Base-by-base conservation (phyloP, 2,329 filamentous ascomycete species). In the Nemania sp. region DNA sequence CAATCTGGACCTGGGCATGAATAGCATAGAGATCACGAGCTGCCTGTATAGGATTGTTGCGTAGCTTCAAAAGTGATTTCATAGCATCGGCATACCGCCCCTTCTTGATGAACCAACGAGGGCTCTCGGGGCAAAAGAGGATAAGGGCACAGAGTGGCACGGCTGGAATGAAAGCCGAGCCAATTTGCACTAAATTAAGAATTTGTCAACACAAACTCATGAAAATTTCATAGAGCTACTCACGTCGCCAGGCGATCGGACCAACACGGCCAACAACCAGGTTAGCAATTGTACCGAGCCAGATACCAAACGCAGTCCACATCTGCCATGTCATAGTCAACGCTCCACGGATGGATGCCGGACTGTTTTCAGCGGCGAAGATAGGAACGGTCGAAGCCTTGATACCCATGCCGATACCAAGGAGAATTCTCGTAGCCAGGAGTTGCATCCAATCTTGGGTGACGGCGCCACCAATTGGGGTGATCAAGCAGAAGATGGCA, bases 281-380 rank as follows among this genome's bases (percentile, higher is more conserved):
- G 83, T 90, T 89, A 67, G 85, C 86, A 60, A 83, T 86, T 62
- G 86, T 90, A 45, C 89, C 89, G 13, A 89, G 79, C 72, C 88
- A 85, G 68, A 89, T 89, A 45, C 88, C 87, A 73, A 89, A 83
- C 2, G 80, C 80, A 1, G 85, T 89, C 87, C 89, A 91, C 78
- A 91, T 81, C 79, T 94, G 90, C 92, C 92, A 95, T 71, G 89
- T 90, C 92, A 95, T 95, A 66, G 94, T 92, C 24, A 96, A 83
- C 5, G 90, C 92, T 70, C 92, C 91, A 75, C 92, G 88, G 64
- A 93, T 90, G 1, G 84, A 78, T 1, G 91, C 89, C 0, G 92
- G 92, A 0, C 89, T 87, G 67, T 88, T 92, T 78, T 94, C 92
- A 5, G 92, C 92, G 0, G 90, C 89, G 73, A 92, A 94, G 38